Evolutionary conservation across 345 rosid species (phyloP), one percentile per base, ranked within the genome.

Genomic region (Melaleuca alternifolia): DNA sequence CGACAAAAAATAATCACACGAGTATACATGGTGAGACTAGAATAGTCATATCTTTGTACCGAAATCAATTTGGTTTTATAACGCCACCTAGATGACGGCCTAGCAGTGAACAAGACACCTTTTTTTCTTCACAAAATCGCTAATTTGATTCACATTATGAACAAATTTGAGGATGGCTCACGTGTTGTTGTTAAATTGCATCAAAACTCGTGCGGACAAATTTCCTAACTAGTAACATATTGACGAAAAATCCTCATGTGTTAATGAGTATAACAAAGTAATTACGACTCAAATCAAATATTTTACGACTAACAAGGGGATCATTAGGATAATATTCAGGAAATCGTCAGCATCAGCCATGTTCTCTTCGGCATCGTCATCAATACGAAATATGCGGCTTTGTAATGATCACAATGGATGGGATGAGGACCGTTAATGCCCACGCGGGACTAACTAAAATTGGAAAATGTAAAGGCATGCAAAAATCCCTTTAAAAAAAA

Each of bases 171-270:
- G 65, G 16, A 59, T n/a, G 16, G 65, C 16, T 59, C 3, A 16
- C 11, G 16, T 1, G 0, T 7, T 11, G 0, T 65, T 10, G 23
- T 23, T 65, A 61, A 61, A 61, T 61, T 61, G 37, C 2, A 0
- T 61, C 6, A 1, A n/a, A 6, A 51, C 52, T 51, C 11, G 11
- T 6, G 75, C 14, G 28, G 75, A 28, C n/a, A n/a, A 18, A 28
- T 61, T n/a, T 61, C 18, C 37, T n/a, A n/a, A 61, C 8, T n/a
- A 9, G 4, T n/a, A n/a, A n/a, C 0, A 15, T 6, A 0, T 57
- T 1, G 65, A 5, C 26, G 16, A n/a, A n/a, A n/a, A n/a, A n/a
- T n/a, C n/a, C n/a, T n/a, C n/a, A n/a, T n/a, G n/a, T 59, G 28
- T 12, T 59, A 33, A 16, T 7, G 4, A 11, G 33, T 2, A 59